A percentile compares a stretch with the other conserved stretches of the same genome.
phyloP scores from a whole-genome alignment of 2,329 filamentous ascomycete species.

The Aspergillus sp. region DNA sequence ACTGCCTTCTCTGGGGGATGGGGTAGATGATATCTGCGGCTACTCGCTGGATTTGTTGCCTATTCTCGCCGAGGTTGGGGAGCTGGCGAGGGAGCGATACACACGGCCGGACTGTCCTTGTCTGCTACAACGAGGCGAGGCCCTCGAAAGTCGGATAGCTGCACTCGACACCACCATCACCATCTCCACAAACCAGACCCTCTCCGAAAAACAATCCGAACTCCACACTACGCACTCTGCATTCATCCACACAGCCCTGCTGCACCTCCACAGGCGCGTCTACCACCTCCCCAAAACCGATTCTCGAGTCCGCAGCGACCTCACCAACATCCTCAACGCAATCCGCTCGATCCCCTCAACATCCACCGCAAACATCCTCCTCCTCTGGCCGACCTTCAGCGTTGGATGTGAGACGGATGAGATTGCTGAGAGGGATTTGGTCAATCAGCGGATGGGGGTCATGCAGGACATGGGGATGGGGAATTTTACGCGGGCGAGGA shows the following conservation, averaged over 20 bases:
- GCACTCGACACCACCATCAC: background rate
- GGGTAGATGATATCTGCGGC: slow-evolving; percentile 36
- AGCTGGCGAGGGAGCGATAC: slow-evolving; percentile 20
- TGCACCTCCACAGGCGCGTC: slow-evolving; percentile 35
- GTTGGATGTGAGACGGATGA: slow-evolving; percentile 33
- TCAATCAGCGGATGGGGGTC: background rate
- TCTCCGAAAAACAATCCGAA: slow-evolving; percentile 13
- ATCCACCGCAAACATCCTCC: slow-evolving; percentile 34
- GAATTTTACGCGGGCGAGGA: background rate
- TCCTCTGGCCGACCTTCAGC: slow-evolving; percentile 40
- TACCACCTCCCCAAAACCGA: slow-evolving; percentile 10
- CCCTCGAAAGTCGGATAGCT: background rate
- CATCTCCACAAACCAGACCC: too few relatives aligned
- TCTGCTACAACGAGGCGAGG: background rate
- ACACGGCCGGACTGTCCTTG: background rate
- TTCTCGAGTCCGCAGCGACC: background rate
- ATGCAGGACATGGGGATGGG: background rate
- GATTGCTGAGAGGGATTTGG: background rate
- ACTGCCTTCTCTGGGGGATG: too few relatives aligned
- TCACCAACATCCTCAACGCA: background rate
- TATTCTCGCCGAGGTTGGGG: slow-evolving; percentile 27
- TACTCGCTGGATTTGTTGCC: slow-evolving; percentile 35
- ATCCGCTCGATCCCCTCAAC: slow-evolving; percentile 20
- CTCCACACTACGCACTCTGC: slow-evolving; percentile 30
- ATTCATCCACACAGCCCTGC: slow-evolving; percentile 33